Evolutionary conservation across 108 stramenopile species (phyloP).

Genomic region (Fragilaria crotonensis): DNA sequence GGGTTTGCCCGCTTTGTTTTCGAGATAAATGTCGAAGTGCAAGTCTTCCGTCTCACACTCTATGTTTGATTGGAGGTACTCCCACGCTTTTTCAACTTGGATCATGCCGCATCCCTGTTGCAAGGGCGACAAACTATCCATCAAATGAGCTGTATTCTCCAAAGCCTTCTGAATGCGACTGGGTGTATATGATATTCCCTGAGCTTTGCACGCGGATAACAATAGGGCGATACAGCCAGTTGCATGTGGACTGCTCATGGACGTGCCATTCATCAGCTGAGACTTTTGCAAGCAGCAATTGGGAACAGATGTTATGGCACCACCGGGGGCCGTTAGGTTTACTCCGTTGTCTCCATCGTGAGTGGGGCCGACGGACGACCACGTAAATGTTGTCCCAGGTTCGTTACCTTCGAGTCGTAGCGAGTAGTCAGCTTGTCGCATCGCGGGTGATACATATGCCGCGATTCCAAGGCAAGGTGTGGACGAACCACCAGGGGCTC

Average conservation of each 20-base stretch:
- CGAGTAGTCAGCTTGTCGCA: constrained; percentile 62
- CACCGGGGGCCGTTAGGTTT: constrained; percentile 82
- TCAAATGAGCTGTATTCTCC: constrained; percentile 53
- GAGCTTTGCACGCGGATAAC: constrained; percentile 62
- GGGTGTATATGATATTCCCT: constrained; percentile 44
- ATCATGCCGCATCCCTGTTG: constrained; percentile 72
- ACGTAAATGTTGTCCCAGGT: constrained; percentile 72
- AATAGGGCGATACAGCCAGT: constrained; percentile 78
- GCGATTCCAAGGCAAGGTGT: constrained; percentile 60
- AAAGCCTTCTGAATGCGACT: constrained; percentile 57
- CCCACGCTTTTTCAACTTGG: constrained; percentile 53
- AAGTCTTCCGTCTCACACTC: too few species aligned
- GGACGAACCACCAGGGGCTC: constrained; percentile 72
- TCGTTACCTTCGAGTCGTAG: constrained; percentile 16
- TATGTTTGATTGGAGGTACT: constrained; percentile 20
- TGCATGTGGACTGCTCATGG: constrained; percentile 72
- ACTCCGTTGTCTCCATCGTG: constrained; percentile 74
- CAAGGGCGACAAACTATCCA: constrained; percentile 10
- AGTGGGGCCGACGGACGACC: constrained; percentile 80
- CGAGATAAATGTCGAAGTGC: constrained; percentile 29
- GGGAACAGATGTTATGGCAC: constrained; percentile 84
- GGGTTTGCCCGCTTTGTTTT: constrained; percentile 25
- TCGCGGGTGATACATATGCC: constrained; percentile 72
- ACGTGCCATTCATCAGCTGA: constrained; percentile 86
- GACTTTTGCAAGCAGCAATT: constrained; percentile 71